These are phyloP conservation scores for Colletotrichum godetiae DNA, from an alignment of 2,329 filamentous ascomycete genomes.

Conservation along the genomic window DNA sequence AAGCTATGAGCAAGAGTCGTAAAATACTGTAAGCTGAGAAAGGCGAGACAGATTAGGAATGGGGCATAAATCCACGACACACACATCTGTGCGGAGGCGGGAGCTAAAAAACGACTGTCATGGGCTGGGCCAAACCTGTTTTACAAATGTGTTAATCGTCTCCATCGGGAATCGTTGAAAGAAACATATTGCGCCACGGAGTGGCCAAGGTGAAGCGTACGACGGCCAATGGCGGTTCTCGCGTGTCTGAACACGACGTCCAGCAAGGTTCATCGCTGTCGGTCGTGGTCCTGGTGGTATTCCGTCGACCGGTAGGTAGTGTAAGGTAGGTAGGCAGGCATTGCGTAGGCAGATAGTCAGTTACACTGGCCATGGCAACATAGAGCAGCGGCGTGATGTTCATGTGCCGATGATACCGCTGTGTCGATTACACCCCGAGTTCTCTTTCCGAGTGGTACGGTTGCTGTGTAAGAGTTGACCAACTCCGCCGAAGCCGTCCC, in stretches of 20 bases:
- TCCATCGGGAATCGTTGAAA: background rate
- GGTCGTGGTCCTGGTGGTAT: slow-evolving; percentile 8
- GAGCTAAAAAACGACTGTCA: slow-evolving; percentile 8
- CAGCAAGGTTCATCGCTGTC: slow-evolving; percentile 23
- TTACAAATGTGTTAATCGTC: background rate
- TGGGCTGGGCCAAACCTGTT: slow-evolving; percentile 10
- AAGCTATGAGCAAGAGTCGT: slow-evolving; percentile 9
- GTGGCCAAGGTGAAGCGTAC: background rate
- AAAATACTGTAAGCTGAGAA: background rate
- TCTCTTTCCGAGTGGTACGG: background rate
- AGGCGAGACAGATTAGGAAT: background rate
- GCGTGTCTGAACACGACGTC: background rate
- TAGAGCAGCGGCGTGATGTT: background rate
- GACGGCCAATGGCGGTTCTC: background rate
- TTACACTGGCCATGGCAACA: slow-evolving; percentile 3
- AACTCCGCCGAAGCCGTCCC: background rate
- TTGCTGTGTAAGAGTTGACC: background rate
- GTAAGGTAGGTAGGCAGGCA: too few relatives aligned
- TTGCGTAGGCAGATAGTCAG: background rate
- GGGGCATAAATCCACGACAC: slow-evolving; percentile 1
- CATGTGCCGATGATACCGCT: slow-evolving; percentile 11
- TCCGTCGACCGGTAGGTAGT: background rate
- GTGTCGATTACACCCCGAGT: background rate
- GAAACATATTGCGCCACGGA: background rate
- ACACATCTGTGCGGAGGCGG: slow-evolving; percentile 28